Evolutionary conservation across 495 filamentous ascomycete species (phyloP).

Genomic region (Margaritispora aquatica): DNA sequence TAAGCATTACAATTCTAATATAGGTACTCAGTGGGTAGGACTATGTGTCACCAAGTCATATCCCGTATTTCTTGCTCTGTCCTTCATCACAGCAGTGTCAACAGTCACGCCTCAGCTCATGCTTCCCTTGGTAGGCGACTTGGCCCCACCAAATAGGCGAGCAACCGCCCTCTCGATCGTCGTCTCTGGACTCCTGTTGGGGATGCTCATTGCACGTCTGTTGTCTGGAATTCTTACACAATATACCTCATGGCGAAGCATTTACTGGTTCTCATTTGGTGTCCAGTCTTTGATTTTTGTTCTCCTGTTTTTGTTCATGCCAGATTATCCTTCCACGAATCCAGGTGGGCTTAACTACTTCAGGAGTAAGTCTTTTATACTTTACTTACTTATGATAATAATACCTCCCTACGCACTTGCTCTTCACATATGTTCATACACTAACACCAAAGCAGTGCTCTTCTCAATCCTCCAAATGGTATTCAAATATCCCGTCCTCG

Average conservation of each 20-base stretch:
- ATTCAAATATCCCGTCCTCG: slow-evolving; percentile 56
- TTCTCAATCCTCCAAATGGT: slow-evolving; percentile 56
- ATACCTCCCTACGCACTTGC: no score
- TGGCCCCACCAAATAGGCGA: slow-evolving; percentile 62
- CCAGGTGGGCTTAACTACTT: slow-evolving; percentile 58
- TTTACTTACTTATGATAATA: no score
- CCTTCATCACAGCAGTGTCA: slow-evolving; percentile 62
- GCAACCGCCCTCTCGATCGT: slow-evolving; percentile 65
- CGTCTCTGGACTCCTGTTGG: slow-evolving; percentile 70
- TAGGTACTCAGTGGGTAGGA: slow-evolving; percentile 52
- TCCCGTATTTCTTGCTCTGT: slow-evolving; percentile 57
- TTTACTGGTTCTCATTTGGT: slow-evolving; percentile 76
- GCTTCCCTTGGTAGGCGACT: slow-evolving; percentile 78
- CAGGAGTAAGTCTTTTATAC: no score
- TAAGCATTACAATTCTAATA: background rate
- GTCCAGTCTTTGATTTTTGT: slow-evolving; percentile 63
- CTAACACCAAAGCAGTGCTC: no score
- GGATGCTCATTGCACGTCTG: slow-evolving; percentile 69
- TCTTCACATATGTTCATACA: no score
- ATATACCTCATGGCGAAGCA: slow-evolving; percentile 63
- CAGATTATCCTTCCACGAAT: slow-evolving; percentile 74
- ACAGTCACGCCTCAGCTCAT: slow-evolving; percentile 84
- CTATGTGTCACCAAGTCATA: slow-evolving; percentile 65
- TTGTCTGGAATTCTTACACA: slow-evolving; percentile 70
- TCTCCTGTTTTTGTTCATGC: slow-evolving; percentile 68